phyloP scores from a whole-genome alignment of 306 rosid species.

The Boehmeria nivea region DNA sequence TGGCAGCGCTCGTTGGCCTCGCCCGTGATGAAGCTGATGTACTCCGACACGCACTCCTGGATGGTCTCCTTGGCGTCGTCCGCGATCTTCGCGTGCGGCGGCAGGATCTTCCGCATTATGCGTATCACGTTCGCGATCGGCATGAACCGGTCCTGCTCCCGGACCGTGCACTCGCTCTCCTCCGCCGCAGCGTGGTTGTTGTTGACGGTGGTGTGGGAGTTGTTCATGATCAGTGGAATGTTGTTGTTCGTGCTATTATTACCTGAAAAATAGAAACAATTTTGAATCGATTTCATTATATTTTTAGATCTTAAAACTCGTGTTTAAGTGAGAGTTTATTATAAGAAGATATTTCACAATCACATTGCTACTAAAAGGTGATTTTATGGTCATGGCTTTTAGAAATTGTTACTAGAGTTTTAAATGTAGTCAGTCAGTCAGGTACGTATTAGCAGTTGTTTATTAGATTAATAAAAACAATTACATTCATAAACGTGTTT shows the following conservation, averaged over 20 bases:
- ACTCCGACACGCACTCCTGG: constrained; percentile 83
- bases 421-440: too few relatives aligned
- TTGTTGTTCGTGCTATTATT: constrained; percentile 1
- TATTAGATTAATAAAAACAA: too few relatives aligned
- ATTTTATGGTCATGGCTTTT: too few relatives aligned
- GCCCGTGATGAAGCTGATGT: constrained; percentile 79
- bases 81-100: constrained; percentile 65
- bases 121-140: constrained; percentile 91
- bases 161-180: constrained; percentile 57
- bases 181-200: constrained; percentile 15
- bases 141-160: constrained; percentile 91
- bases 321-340: too few relatives aligned
- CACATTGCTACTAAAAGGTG: too few relatives aligned
- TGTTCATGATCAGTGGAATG: constrained; percentile 20
- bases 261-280: neutral
- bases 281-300: neutral
- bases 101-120: constrained; percentile 80
- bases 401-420: too few relatives aligned
- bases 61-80: constrained; percentile 86
- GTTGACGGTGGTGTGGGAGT: constrained; percentile 12
- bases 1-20: constrained; percentile 92
- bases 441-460: too few relatives aligned
- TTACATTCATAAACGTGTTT: too few relatives aligned
- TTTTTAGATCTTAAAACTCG: too few relatives aligned
- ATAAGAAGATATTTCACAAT: too few relatives aligned